Conservation (phyloP, 179 eudicot genomes). For the Actinidia chinensis region DNA sequence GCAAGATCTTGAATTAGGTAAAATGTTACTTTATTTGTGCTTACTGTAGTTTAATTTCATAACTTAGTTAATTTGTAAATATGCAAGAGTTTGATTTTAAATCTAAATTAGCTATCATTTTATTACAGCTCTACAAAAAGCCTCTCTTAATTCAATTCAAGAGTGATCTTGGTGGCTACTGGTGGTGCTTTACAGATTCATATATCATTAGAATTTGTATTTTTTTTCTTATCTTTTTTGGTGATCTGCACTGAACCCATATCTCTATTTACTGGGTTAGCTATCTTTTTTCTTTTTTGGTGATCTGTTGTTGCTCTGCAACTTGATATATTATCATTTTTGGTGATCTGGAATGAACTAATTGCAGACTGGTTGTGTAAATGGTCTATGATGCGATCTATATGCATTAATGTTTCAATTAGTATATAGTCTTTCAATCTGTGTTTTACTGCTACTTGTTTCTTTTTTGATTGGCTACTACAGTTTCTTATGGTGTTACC, state of each 20-base stretch:
- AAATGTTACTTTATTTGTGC: too few species aligned
- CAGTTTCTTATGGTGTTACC: not conserved
- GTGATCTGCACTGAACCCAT: too few species aligned
- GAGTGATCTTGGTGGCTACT: not conserved
- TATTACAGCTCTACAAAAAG: not conserved
- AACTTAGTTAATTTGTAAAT: not conserved
- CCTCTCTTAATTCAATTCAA: not conserved
- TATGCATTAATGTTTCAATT: too few species aligned
- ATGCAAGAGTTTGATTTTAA: not conserved
- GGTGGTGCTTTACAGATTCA: too few species aligned
- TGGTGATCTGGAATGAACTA: not conserved
- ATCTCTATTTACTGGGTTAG: too few species aligned
- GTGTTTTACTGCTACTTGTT: not conserved
- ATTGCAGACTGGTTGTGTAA: not conserved
- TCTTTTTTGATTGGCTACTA: not conserved
- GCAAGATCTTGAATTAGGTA: conserved; percentile 1
- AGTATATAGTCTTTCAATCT: not conserved
- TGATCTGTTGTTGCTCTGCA: too few species aligned
- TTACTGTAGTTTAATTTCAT: not conserved
- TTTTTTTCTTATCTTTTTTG: too few species aligned
- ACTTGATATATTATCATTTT: too few species aligned
- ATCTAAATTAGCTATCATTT: not conserved
- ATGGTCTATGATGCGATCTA: not conserved
- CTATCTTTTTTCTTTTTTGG: too few species aligned
- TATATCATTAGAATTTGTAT: not conserved